Conservation (phyloP, 257 asterid species). For the Solanum appendiculatum region DNA sequence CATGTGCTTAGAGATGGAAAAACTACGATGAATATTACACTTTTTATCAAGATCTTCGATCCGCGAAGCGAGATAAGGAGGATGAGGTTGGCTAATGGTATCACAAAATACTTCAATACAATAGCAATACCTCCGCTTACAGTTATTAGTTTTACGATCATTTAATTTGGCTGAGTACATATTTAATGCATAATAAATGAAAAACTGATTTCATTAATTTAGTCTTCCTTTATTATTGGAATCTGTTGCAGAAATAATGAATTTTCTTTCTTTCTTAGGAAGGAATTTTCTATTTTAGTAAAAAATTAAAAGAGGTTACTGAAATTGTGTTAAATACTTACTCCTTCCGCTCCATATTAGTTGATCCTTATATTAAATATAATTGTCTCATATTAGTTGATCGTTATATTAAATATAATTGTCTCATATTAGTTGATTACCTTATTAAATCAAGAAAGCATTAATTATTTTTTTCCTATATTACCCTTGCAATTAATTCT, state of each 20-base stretch:
- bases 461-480: too few relatives aligned
- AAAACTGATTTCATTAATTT: background rate
- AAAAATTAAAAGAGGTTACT: background rate
- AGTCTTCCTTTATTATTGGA: background rate
- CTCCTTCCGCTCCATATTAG: too few relatives aligned
- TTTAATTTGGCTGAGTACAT: background rate
- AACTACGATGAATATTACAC: conserved; percentile 4
- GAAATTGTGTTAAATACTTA: background rate
- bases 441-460: too few relatives aligned
- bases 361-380: too few relatives aligned
- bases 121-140: background rate
- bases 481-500: too few relatives aligned
- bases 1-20: conserved; percentile 11
- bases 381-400: too few relatives aligned
- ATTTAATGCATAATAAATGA: background rate
- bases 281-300: background rate
- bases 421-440: too few relatives aligned
- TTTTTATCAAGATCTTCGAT: background rate
- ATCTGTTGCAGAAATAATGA: background rate
- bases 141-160: background rate
- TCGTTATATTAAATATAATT: too few relatives aligned
- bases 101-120: background rate
- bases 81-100: background rate
- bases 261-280: background rate
- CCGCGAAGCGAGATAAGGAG: background rate